A percentile compares a stretch with the other conserved stretches of the same genome.
Evolutionary conservation across 2,329 filamentous ascomycete genomes (phyloP).

Genomic region (Hypoxylon sp.): DNA sequence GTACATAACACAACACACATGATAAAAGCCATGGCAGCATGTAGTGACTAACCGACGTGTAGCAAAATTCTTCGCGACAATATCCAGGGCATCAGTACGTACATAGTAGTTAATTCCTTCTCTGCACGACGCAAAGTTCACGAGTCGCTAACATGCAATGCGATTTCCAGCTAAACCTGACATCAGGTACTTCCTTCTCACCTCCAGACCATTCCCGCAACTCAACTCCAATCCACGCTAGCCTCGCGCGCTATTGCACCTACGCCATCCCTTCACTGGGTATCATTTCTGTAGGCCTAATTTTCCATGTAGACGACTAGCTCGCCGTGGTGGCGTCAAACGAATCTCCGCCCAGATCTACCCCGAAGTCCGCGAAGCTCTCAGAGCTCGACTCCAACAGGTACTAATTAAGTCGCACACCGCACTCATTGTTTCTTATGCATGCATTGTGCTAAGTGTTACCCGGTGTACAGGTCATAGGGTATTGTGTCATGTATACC

Average conservation of each 20-base stretch:
- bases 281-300: constrained; percentile 27
- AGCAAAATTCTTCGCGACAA: constrained; percentile 56
- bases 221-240: constrained; percentile 8
- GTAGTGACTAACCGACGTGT: constrained; percentile 19
- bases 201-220: constrained; percentile 18
- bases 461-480: constrained; percentile 63
- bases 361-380: constrained; percentile 67
- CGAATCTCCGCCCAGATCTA: constrained; percentile 78
- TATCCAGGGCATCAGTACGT: constrained; percentile 55
- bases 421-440: constrained; percentile 21
- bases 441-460: constrained; percentile 15
- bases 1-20: constrained; percentile 33
- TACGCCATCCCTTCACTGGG: constrained; percentile 5
- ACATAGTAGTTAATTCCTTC: neutral
- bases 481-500: constrained; percentile 64
- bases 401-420: constrained; percentile 57
- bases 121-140: constrained; percentile 2
- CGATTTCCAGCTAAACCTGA: constrained; percentile 64
- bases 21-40: neutral
- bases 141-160: constrained; percentile 42
- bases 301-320: constrained; percentile 70
- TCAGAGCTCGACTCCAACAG: constrained; percentile 65
- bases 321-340: constrained; percentile 83
- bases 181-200: constrained; percentile 62
- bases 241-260: constrained; percentile 5